Conservation (phyloP, 2,329 filamentous ascomycete genomes). For the Xylariaceae sp. region DNA sequence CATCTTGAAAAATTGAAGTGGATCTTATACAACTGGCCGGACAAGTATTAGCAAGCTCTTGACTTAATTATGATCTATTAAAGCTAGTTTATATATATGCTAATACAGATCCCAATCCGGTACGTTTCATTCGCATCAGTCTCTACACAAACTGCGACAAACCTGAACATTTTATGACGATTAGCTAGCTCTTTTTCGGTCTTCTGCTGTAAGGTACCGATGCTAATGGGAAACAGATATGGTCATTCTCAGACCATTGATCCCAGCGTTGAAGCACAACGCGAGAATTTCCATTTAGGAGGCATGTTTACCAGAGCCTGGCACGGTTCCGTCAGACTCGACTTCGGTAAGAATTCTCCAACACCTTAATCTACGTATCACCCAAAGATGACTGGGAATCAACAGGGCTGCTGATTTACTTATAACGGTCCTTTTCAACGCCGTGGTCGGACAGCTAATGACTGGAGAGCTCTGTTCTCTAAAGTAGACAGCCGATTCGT, state of each 20-base stretch:
- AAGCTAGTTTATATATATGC: too few relatives aligned
- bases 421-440: not conserved
- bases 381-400: not conserved
- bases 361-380: not conserved
- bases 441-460: not conserved
- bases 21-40: too few relatives aligned
- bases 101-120: too few relatives aligned
- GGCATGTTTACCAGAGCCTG: not conserved
- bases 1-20: too few relatives aligned
- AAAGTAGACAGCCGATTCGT: not conserved
- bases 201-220: too few relatives aligned
- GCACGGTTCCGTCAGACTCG: not conserved
- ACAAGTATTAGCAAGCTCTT: too few relatives aligned
- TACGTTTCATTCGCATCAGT: too few relatives aligned
- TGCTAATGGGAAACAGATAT: not conserved
- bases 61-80: too few relatives aligned
- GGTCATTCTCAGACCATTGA: not conserved
- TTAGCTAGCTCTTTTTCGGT: too few relatives aligned
- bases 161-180: too few relatives aligned
- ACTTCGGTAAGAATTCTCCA: not conserved
- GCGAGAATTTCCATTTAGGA: not conserved
- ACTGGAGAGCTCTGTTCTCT: not conserved
- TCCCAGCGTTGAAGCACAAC: not conserved
- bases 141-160: too few relatives aligned
- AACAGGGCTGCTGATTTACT: not conserved